These are phyloP conservation scores for Verbena officinalis DNA, from an alignment of 257 asterid species.

Conservation along the genomic window DNA sequence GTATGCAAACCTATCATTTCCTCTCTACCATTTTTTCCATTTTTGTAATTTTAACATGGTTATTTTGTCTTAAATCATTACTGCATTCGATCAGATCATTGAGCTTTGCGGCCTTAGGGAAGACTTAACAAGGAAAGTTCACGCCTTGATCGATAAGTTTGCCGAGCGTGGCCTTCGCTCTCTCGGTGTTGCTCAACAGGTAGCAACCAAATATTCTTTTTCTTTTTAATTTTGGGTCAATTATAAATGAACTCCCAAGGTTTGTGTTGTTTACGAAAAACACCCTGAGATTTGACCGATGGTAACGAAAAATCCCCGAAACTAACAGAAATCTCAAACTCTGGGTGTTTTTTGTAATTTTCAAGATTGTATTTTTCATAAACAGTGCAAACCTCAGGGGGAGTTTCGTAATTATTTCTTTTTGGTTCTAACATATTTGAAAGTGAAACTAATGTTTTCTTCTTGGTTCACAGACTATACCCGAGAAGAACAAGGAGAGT, in stretches of 20 bases:
- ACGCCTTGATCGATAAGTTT: constrained; percentile 53
- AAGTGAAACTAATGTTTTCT: background rate
- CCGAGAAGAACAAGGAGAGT: constrained; percentile 69
- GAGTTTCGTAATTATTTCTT: no score
- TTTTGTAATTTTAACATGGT: no score
- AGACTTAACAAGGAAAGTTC: constrained; percentile 42
- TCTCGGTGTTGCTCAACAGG: constrained; percentile 56
- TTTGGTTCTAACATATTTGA: background rate
- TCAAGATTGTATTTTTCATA: no score
- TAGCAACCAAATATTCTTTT: background rate
- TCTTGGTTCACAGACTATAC: constrained; percentile 42
- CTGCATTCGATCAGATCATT: constrained; percentile 36
- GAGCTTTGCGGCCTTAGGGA: constrained; percentile 49
- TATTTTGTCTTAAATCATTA: background rate
- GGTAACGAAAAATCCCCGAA: no score
- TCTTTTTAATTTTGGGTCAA: no score
- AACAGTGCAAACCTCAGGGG: no score
- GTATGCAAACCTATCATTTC: constrained; percentile 44
- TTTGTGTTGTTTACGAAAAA: no score
- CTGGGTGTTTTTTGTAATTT: no score
- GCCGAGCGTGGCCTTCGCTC: constrained; percentile 74
- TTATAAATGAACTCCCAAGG: no score
- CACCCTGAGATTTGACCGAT: no score
- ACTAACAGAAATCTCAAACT: no score
- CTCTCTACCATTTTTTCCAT: no score